Percentiles rank a stretch among this genome's conserved stretches.
Evolutionary conservation across 2,329 filamentous ascomycete genomes (phyloP).

Genomic region (Bipolaris victoriae): DNA sequence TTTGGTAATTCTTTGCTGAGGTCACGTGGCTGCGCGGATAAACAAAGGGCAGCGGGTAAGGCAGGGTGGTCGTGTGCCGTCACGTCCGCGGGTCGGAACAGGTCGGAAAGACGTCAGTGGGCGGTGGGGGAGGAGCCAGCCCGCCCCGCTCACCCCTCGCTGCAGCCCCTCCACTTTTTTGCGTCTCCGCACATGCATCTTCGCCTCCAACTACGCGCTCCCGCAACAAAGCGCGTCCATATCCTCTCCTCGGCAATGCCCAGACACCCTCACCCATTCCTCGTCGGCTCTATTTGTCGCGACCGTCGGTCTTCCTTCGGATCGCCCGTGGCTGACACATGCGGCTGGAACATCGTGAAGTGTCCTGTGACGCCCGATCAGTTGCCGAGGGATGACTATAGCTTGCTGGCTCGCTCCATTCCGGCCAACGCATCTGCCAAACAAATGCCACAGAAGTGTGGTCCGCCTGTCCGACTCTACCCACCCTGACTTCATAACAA

Average conservation of each 20-base stretch:
- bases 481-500: slow-evolving; percentile 44
- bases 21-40: background rate
- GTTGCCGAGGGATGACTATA: slow-evolving; percentile 43
- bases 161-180: slow-evolving; percentile 28
- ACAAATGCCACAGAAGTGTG: slow-evolving; percentile 40
- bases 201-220: slow-evolving; percentile 19
- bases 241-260: slow-evolving; percentile 5
- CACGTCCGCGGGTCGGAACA: slow-evolving; percentile 39
- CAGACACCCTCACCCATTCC: slow-evolving; percentile 3
- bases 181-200: slow-evolving; percentile 28
- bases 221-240: slow-evolving; percentile 36
- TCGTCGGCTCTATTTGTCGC: slow-evolving; percentile 3
- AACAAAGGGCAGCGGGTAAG: background rate
- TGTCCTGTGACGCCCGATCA: slow-evolving; percentile 26
- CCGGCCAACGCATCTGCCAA: slow-evolving; percentile 37
- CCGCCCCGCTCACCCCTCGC: slow-evolving; percentile 26
- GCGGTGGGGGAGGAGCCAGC: background rate
- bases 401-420: slow-evolving; percentile 17
- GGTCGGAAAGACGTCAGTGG: slow-evolving; percentile 26
- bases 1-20: too few relatives aligned
- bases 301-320: slow-evolving; percentile 14
- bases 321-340: slow-evolving; percentile 7
- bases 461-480: slow-evolving; percentile 49
- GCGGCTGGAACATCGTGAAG: slow-evolving; percentile 34
- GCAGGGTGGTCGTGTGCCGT: background rate